Base-by-base conservation (phyloP, 2,329 filamentous ascomycete genomes). In the Calonectria pseudoturangicola region DNA sequence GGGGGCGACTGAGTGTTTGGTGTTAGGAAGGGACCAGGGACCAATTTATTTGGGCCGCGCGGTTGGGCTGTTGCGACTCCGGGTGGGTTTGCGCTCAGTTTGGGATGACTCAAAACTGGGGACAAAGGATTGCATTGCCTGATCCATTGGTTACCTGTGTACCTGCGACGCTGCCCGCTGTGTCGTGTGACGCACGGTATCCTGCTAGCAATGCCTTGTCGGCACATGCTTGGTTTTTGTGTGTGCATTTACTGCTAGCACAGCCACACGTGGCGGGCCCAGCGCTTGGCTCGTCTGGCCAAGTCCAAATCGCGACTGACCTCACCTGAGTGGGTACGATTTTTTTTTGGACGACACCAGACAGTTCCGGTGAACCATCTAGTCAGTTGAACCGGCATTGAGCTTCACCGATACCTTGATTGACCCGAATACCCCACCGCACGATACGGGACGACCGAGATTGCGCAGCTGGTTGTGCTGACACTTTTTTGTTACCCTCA, bases 31-130 rank as follows among this genome's bases (percentile, higher is more conserved):
- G 51, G 54, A 70, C 47, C 45, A 45, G 60, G 60, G 50, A 36
- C 60, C 60, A 65, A n/a, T 72, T 68, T 72, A 72, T 71, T 63
- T 65, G 28, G 54, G 54, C 54, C 51, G 50, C 54, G 48, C 56
- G 70, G 76, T 79, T 74, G 73, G 74, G 67, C 68, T 68, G 60
- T 73, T 64, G 70, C 71, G 30, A 21, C 13, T 64, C 28, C 27
- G 36, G 21, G 63, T 66, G 68, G 63, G 68, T 43, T 68, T 68
- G 56, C 41, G 60, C 28, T 51, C 27, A 51, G 56, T 33, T 30
- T 25, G 45, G 27, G 45, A 62, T 54, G 63, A 70, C 51, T 67
- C 62, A 71, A 71, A 48, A 64, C 25, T 67, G 63, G 63, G 60
- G 45, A 48, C 56, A 64, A 43, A 47, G 43, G 51, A 36, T 18